Conservation (phyloP, 805 yeast species). For the Danielia oregonensis region DNA sequence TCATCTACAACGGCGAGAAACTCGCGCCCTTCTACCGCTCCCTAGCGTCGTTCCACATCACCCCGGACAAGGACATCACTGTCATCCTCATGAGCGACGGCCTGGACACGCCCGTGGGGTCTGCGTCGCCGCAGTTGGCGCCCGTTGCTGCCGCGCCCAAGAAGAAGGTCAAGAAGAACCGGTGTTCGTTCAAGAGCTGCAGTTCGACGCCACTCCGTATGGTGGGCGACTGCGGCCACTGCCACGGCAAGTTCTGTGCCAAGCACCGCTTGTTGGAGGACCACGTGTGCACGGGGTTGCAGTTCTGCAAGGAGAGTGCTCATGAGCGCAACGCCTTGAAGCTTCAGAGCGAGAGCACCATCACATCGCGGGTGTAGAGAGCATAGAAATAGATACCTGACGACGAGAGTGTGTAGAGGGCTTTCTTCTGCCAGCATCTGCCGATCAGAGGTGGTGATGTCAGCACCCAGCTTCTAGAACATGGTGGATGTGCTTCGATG, state of each 20-base stretch:
- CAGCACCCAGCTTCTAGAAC: too few relatives aligned
- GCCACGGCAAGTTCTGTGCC: slow-evolving; percentile 82
- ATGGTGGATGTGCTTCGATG: too few relatives aligned
- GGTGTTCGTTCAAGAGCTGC: slow-evolving; percentile 56
- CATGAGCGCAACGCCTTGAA: slow-evolving; percentile 83
- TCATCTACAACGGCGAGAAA: slow-evolving; percentile 38
- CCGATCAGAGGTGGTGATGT: too few relatives aligned
- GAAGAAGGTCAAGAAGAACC: slow-evolving; percentile 37
- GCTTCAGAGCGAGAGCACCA: slow-evolving; percentile 82
- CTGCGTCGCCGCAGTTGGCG: slow-evolving; percentile 16
- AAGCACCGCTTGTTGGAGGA: slow-evolving; percentile 84
- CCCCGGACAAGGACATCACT: slow-evolving; percentile 14
- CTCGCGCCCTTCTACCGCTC: slow-evolving; percentile 26
- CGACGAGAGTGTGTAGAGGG: not conserved
- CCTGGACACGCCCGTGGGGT: slow-evolving; percentile 18
- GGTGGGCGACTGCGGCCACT: slow-evolving; percentile 82
- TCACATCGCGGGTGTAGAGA: slow-evolving; percentile 34
- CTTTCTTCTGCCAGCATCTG: not conserved
- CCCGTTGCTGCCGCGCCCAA: slow-evolving; percentile 17
- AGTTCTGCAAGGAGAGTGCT: slow-evolving; percentile 74
- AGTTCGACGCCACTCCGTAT: slow-evolving; percentile 58
- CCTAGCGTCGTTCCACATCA: slow-evolving; percentile 19
- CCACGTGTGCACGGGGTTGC: slow-evolving; percentile 75
- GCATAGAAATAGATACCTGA: too few relatives aligned
- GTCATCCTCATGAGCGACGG: slow-evolving; percentile 27